A percentile compares a stretch with the other conserved stretches of the same genome.
phyloP scores from a whole-genome alignment of 176 grass and related monocot genomes.

The Rhynchospora breviuscula region DNA sequence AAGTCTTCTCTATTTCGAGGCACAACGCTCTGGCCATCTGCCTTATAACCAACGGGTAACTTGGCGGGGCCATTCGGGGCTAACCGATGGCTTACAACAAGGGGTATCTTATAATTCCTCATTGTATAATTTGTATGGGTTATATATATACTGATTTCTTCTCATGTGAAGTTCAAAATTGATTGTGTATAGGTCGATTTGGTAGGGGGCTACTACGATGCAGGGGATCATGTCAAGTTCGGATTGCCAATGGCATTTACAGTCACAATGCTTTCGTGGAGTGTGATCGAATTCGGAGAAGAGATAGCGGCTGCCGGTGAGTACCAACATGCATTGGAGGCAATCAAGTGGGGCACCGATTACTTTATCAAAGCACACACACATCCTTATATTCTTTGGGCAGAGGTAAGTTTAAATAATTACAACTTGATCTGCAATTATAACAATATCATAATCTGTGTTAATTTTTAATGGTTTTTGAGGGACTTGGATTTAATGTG shows the following conservation, averaged over 20 bases:
- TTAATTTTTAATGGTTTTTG: background rate
- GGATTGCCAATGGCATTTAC: conserved; percentile 96
- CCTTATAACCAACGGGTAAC: conserved; percentile 68
- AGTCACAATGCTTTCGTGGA: conserved; percentile 84
- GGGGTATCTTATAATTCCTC: conserved; percentile 30
- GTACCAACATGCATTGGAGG: conserved; percentile 58
- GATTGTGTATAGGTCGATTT: conserved; percentile 43
- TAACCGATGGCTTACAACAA: conserved; percentile 90
- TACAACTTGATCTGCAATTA: background rate
- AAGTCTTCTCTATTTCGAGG: conserved; percentile 93
- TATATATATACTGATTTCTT: conserved; percentile 1
- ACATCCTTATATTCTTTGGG: conserved; percentile 76
- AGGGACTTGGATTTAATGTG: background rate
- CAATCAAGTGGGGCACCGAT: conserved; percentile 95
- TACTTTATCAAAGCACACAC: conserved; percentile 97
- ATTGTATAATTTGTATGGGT: background rate
- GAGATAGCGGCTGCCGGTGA: conserved; percentile 53
- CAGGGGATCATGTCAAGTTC: conserved; percentile 94
- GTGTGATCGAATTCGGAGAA: conserved; percentile 59
- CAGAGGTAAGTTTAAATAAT: conserved; percentile 42
- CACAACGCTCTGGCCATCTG: conserved; percentile 80
- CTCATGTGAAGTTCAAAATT: background rate
- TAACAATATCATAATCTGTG: background rate
- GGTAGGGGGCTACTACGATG: conserved; percentile 86
- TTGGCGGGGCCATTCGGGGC: conserved; percentile 84